Conservation (phyloP, 2,329 filamentous ascomycete species). For the Chrysosphaeria jannelii region DNA sequence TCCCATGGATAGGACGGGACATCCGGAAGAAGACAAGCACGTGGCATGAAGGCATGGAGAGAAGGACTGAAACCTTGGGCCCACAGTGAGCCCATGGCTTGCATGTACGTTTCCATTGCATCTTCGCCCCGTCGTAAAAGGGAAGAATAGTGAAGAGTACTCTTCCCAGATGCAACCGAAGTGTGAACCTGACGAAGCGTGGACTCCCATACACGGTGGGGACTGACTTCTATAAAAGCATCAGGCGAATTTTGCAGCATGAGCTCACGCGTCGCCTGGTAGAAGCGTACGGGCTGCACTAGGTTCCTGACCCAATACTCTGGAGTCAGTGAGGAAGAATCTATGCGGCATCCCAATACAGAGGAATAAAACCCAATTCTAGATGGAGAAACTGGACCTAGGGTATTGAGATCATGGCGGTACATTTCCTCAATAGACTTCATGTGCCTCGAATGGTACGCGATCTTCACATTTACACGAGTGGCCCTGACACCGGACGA, state of each 20-base stretch:
- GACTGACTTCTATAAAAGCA: constrained; percentile 4
- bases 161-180: not conserved
- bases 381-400: not conserved
- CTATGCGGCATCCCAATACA: constrained; percentile 4
- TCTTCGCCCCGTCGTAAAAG: constrained; percentile 2
- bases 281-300: constrained; percentile 9
- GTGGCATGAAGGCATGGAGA: not conserved
- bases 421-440: constrained; percentile 4
- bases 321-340: constrained; percentile 2
- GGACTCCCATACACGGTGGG: constrained; percentile 3
- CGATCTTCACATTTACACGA: constrained; percentile 6
- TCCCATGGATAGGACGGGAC: constrained; percentile 14
- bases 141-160: constrained; percentile 2
- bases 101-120: constrained; percentile 2
- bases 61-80: not conserved
- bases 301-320: constrained; percentile 11
- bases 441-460: constrained; percentile 9
- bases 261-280: constrained; percentile 6
- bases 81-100: constrained; percentile 4
- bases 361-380: constrained; percentile 5
- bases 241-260: constrained; percentile 2
- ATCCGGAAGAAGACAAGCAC: constrained; percentile 8
- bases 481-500: constrained; percentile 1
- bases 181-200: constrained; percentile 3
- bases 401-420: not conserved